phyloP scores from a whole-genome alignment of 225 moss, liverwort and hornwort species.

The Marchantia polymorpha region DNA sequence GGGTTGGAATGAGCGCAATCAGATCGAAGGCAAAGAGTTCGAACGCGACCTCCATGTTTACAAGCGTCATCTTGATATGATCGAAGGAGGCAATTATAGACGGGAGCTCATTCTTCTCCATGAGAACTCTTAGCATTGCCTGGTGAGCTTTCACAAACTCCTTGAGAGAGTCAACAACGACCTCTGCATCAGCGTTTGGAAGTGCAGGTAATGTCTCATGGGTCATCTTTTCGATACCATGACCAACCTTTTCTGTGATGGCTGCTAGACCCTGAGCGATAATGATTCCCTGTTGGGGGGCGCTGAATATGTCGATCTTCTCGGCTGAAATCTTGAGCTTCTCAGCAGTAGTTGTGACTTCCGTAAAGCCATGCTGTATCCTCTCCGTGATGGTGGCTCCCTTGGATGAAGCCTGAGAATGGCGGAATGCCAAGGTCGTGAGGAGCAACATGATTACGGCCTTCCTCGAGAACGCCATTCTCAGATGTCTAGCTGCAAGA shows the following conservation, averaged over 20 bases:
- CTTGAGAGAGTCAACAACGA: slow-evolving; percentile 22
- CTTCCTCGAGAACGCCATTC: too few relatives aligned
- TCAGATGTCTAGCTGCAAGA: too few relatives aligned
- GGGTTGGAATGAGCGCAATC: slow-evolving; percentile 25
- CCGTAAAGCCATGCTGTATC: slow-evolving; percentile 14
- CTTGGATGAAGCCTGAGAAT: too few relatives aligned
- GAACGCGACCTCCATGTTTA: slow-evolving; percentile 14
- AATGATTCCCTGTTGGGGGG: background rate
- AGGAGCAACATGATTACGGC: too few relatives aligned
- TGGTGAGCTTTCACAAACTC: slow-evolving; percentile 21
- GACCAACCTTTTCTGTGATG: slow-evolving; percentile 27
- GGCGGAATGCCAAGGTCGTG: too few relatives aligned
- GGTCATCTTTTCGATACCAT: background rate
- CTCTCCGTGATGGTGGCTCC: background rate
- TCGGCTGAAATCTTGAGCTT: background rate
- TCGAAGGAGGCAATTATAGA: background rate
- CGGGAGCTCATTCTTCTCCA: background rate
- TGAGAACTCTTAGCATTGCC: slow-evolving; percentile 22
- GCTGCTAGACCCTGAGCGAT: slow-evolving; percentile 15
- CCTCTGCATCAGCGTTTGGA: slow-evolving; percentile 23
- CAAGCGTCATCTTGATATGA: slow-evolving; percentile 18
- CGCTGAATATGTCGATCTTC: background rate
- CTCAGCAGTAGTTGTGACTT: slow-evolving; percentile 22
- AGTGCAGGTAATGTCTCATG: slow-evolving; percentile 20
- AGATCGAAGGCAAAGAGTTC: slow-evolving; percentile 22